Evolutionary conservation across 352 stramenopile species (phyloP).

Genomic region (Phytophthora tubulina): DNA sequence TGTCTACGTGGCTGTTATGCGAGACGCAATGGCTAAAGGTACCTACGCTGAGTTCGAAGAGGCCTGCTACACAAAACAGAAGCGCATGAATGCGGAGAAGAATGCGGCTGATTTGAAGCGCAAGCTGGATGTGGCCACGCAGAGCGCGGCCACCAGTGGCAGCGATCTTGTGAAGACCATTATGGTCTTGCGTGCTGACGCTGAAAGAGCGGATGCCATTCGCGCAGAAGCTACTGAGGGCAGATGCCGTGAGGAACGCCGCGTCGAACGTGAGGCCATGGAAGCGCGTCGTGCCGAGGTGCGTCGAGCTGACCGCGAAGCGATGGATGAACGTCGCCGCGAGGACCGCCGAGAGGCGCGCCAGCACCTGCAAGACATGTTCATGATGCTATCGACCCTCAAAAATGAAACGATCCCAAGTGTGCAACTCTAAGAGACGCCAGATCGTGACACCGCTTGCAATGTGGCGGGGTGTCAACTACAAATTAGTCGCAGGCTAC

Average conservation of each 20-base stretch:
- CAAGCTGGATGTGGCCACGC: not conserved
- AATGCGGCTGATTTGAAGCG: not conserved
- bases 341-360: not conserved
- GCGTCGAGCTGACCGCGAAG: not conserved
- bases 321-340: conserved; percentile 2
- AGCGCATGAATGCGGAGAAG: conserved; percentile 4
- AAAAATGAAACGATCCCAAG: not conserved
- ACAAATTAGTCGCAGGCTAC: too few species aligned
- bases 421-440: not conserved
- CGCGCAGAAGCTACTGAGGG: too few species aligned
- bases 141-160: too few species aligned
- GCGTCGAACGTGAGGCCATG: not conserved
- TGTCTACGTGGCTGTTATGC: conserved; percentile 4
- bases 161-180: too few species aligned
- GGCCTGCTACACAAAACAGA: conserved; percentile 13
- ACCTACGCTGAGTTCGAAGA: conserved; percentile 6
- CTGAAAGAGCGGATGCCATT: too few species aligned
- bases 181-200: too few species aligned
- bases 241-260: too few species aligned
- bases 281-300: not conserved
- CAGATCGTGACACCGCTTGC: too few species aligned
- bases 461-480: too few species aligned
- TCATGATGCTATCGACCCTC: conserved; percentile 1
- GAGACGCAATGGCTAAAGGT: not conserved
- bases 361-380: not conserved